phyloP scores from a whole-genome alignment of 345 rosid species.

The Raphanus sativus region DNA sequence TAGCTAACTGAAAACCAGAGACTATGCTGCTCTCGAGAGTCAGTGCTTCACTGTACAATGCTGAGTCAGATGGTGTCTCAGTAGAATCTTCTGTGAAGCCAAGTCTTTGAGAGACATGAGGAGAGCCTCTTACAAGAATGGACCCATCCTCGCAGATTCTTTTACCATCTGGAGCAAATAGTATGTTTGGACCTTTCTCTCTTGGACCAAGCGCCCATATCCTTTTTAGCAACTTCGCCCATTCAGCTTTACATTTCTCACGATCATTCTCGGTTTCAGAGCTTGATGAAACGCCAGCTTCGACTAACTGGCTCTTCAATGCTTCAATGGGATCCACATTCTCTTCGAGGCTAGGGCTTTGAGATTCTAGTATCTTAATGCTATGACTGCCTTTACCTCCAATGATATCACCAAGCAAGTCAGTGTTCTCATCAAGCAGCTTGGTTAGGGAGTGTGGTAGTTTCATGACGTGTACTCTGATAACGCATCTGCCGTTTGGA shows the following conservation, averaged over 20 bases:
- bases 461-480: constrained; percentile 78
- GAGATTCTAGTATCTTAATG: constrained; percentile 50
- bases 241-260: constrained; percentile 62
- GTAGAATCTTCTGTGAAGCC: constrained; percentile 55
- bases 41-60: constrained; percentile 52
- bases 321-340: constrained; percentile 58
- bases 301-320: constrained; percentile 51
- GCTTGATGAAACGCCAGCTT: constrained; percentile 53
- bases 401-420: constrained; percentile 64
- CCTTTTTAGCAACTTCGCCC: constrained; percentile 66
- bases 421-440: constrained; percentile 79
- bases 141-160: constrained; percentile 41
- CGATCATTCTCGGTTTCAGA: constrained; percentile 60
- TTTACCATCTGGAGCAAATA: constrained; percentile 68
- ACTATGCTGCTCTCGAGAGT: constrained; percentile 72
- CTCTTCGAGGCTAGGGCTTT: constrained; percentile 35
- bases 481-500: constrained; percentile 69
- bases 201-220: constrained; percentile 97
- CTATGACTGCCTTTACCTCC: constrained; percentile 59
- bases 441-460: constrained; percentile 73
- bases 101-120: constrained; percentile 68
- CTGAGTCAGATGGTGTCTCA: constrained; percentile 35
- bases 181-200: constrained; percentile 87
- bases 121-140: constrained; percentile 58
- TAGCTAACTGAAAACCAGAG: constrained; percentile 84